Evolutionary conservation across 2,329 filamentous ascomycete genomes (phyloP).

Genomic region (Aspergillus niger): DNA sequence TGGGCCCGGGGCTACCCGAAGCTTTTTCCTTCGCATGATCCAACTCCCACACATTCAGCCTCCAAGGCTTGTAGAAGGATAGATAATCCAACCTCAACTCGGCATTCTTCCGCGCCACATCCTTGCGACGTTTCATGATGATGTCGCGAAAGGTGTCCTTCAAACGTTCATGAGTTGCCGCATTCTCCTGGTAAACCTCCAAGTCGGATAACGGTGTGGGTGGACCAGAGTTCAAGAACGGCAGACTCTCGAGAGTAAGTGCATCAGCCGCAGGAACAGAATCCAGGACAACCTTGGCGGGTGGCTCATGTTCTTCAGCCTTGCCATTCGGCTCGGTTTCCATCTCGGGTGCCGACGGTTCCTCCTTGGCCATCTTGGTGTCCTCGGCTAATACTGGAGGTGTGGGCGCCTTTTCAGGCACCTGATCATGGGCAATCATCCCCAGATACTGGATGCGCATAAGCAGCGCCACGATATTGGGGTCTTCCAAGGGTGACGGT

Average conservation of each 20-base stretch:
- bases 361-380: conserved; percentile 8
- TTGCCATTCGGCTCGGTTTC: conserved; percentile 21
- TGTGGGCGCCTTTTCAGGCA: conserved; percentile 23
- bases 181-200: conserved; percentile 48
- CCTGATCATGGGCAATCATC: conserved; percentile 41
- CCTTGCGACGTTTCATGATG: conserved; percentile 42
- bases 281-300: conserved; percentile 19
- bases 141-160: conserved; percentile 41
- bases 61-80: conserved; percentile 48
- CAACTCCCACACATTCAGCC: conserved; percentile 44
- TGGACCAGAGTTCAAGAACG: conserved; percentile 47
- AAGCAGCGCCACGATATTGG: conserved; percentile 43
- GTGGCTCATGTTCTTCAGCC: conserved; percentile 15
- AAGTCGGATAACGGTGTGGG: conserved; percentile 49
- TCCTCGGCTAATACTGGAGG: conserved; percentile 7
- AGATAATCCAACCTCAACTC: conserved; percentile 44
- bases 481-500: conserved; percentile 45
- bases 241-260: conserved; percentile 47
- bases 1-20: conserved; percentile 39
- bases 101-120: conserved; percentile 43
- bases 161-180: conserved; percentile 39
- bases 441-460: conserved; percentile 49
- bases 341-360: conserved; percentile 4
- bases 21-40: conserved; percentile 45
- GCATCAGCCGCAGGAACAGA: conserved; percentile 24